phyloP scores from a whole-genome alignment of 2,329 filamentous ascomycete species.

The Diaporthe destruens region DNA sequence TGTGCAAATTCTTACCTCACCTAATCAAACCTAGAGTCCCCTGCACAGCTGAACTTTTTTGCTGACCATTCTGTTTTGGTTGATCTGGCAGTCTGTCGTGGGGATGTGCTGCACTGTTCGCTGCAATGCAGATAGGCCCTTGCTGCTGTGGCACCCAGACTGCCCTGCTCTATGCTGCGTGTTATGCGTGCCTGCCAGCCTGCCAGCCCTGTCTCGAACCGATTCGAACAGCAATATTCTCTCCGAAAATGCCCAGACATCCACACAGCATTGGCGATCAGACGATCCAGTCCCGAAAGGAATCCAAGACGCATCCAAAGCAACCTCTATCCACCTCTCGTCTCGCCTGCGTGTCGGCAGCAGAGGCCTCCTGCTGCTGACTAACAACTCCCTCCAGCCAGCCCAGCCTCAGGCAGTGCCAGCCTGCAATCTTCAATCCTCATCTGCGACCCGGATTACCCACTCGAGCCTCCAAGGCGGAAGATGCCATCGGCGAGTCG shows the following conservation, averaged over 20 bases:
- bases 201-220: not conserved
- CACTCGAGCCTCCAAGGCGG: not conserved
- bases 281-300: slow-evolving; percentile 17
- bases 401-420: not conserved
- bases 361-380: slow-evolving; percentile 36
- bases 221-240: slow-evolving; percentile 17
- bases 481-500: slow-evolving; percentile 4
- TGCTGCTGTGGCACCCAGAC: slow-evolving; percentile 8
- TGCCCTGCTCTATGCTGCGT: too few species aligned
- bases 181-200: not conserved
- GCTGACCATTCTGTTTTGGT: slow-evolving; percentile 31
- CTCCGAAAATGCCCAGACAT: slow-evolving; percentile 29
- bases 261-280: slow-evolving; percentile 32
- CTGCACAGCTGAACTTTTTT: slow-evolving; percentile 25
- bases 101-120: slow-evolving; percentile 6
- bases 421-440: not conserved
- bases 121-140: slow-evolving; percentile 7
- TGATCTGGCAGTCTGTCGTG: slow-evolving; percentile 8
- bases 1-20: slow-evolving; percentile 27
- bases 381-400: not conserved
- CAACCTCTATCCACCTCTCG: slow-evolving; percentile 11
- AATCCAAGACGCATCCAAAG: slow-evolving; percentile 21
- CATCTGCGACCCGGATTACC: not conserved
- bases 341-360: not conserved
- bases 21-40: slow-evolving; percentile 14